phyloP scores from a whole-genome alignment of 2,329 filamentous ascomycete genomes.

The Cordyceps sp. region DNA sequence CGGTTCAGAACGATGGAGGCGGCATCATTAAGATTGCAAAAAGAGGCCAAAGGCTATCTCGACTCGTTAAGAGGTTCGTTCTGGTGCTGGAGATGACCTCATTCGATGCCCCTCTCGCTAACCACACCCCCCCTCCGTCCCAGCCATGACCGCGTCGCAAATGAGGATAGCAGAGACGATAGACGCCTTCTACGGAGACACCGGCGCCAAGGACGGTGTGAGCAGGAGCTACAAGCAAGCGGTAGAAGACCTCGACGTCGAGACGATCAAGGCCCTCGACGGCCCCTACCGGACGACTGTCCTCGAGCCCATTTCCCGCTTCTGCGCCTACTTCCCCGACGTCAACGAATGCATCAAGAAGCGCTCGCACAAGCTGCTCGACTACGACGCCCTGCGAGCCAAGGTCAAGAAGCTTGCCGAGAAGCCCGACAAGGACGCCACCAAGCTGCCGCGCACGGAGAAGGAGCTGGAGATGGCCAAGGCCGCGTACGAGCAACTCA shows the following conservation, averaged over 20 bases:
- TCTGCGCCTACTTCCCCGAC: constrained; percentile 97
- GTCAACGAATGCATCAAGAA: constrained; percentile 99
- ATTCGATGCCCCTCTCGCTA: not conserved
- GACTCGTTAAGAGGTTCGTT: constrained; percentile 75
- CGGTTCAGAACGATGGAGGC: constrained; percentile 97
- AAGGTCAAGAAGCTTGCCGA: constrained; percentile 95
- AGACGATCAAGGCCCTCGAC: constrained; percentile 96
- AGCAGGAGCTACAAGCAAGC: constrained; percentile 96
- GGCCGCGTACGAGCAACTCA: constrained; percentile 86
- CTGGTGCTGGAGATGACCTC: not conserved
- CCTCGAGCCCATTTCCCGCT: constrained; percentile 84
- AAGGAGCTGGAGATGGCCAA: constrained; percentile 94
- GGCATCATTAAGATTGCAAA: constrained; percentile 79
- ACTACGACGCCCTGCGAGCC: constrained; percentile 90
- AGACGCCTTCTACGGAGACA: constrained; percentile 96
- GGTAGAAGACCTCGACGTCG: constrained; percentile 90
- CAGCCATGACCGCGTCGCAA: constrained; percentile 96
- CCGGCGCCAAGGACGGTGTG: constrained; percentile 86
- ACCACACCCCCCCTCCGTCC: not conserved
- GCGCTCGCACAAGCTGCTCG: constrained; percentile 92
- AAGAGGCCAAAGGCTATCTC: constrained; percentile 94
- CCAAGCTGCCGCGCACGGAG: constrained; percentile 87
- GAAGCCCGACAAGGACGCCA: constrained; percentile 97
- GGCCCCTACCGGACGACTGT: constrained; percentile 91
- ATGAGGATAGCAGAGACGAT: constrained; percentile 99